Evolutionary conservation across 306 rosid species (phyloP), one percentile per base, ranked within the genome.

Genomic region (Hippophae gyantsensis): DNA sequence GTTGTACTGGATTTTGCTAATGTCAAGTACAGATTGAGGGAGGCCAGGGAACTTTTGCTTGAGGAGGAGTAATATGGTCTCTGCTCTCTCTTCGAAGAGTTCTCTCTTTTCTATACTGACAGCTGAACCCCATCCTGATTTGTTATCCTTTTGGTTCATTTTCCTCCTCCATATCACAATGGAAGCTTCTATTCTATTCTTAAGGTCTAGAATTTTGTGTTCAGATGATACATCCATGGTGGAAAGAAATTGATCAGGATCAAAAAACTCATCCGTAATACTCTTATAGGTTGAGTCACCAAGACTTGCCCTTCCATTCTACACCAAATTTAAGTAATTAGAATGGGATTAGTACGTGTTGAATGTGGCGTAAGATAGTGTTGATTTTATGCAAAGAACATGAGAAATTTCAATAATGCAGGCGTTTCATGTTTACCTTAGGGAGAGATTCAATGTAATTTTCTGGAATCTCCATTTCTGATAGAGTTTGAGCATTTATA

Each of bases 251-350:
- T 82, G 94, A 47, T 86, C 95, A 3, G 99, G 99, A 74, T 93
- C 99, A 27, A 93, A 93, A 69, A 69, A 83, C 13, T 93, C 99
- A 8, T 76, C 90, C 23, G 97, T 93, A 10, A 93, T 93, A 56
- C 82, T 80, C 60, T 81, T 75, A 58, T 93, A 93, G 54, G 89
- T 80, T 0, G 82, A 68, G 71, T 93, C 99, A 27, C 99, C 99
- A 25, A 93, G 81, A 76, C 97, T 93, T 58, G 94, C 92, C 69
- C 99, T 84, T 60, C 99, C 99, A 69, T 93, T 93, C 99, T 93
- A 66, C 7, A 32, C 4, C 3, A 2, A 32, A 32, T 32, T 32
- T 32, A 62, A 41, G 56, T 10, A 40, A 3, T 23, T 27, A 53
- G 27, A 5, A 43, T 50, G 48, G 7, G 10, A 43, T 8, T 11